Evolutionary conservation across 2,329 filamentous ascomycete species (phyloP).

Genomic region (Karstenula rhodostoma): DNA sequence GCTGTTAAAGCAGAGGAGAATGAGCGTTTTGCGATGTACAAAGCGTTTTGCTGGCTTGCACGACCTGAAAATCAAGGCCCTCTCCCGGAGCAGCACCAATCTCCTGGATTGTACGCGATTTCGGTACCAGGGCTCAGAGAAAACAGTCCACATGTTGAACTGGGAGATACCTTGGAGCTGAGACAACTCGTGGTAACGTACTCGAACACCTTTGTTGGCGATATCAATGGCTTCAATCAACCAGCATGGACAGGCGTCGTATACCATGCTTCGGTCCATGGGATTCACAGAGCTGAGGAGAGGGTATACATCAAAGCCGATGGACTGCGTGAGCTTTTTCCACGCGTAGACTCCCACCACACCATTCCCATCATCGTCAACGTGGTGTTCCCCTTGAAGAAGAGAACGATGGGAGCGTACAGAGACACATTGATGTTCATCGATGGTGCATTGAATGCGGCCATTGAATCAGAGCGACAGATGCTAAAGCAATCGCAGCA

Average conservation of each 20-base stretch:
- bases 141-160: conserved; percentile 40
- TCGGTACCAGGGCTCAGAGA: conserved; percentile 42
- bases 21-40: conserved; percentile 14
- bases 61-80: conserved; percentile 23
- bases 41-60: not conserved
- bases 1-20: conserved; percentile 28
- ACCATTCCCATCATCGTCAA: conserved; percentile 31
- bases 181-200: conserved; percentile 36
- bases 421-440: conserved; percentile 21
- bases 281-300: conserved; percentile 34
- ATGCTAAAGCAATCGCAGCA: not conserved
- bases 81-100: conserved; percentile 8
- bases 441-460: not conserved
- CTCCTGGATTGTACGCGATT: conserved; percentile 26
- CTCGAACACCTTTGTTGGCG: conserved; percentile 20
- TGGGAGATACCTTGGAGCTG: conserved; percentile 43
- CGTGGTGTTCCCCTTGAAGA: conserved; percentile 33
- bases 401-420: conserved; percentile 18
- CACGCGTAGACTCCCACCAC: not conserved
- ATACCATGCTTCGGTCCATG: conserved; percentile 32
- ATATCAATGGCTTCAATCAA: not conserved
- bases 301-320: conserved; percentile 32
- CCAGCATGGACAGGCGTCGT: conserved; percentile 30
- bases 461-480: not conserved
- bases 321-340: conserved; percentile 16